Conservation (phyloP, 1,284 basidiomycete genomes). For the Boletus albobrunnescens region DNA sequence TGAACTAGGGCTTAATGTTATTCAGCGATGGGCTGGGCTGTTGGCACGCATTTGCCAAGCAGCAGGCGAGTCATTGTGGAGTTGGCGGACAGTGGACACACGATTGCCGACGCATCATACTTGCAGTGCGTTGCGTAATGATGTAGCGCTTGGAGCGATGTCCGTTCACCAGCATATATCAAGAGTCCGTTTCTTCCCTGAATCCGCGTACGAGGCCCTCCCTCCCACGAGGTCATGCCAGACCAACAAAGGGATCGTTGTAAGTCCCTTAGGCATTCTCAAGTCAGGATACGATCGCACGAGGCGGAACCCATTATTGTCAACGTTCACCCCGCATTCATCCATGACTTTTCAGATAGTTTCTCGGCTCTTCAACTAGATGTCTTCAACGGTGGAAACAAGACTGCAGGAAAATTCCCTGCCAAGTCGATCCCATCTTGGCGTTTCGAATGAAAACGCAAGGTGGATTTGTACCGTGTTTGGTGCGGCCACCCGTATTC, state of each 20-base stretch:
- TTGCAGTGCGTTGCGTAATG: not conserved
- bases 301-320: not conserved
- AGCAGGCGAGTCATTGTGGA: not conserved
- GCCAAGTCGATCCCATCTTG: not conserved
- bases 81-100: not conserved
- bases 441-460: not conserved
- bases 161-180: not conserved
- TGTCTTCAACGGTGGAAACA: not conserved
- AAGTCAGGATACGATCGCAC: not conserved
- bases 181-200: not conserved
- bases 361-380: not conserved
- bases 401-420: not conserved
- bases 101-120: not conserved
- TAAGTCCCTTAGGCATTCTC: not conserved
- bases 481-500: constrained; percentile 91
- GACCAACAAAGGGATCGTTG: not conserved
- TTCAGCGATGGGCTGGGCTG: too few relatives aligned
- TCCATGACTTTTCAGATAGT: not conserved
- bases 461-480: constrained; percentile 99
- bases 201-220: not conserved
- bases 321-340: not conserved
- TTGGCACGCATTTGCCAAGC: not conserved
- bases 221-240: not conserved
- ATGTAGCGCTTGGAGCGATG: not conserved
- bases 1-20: not conserved